Evolutionary conservation across 768 basidiomycete genomes (phyloP).

Genomic region (Bullera alba): DNA sequence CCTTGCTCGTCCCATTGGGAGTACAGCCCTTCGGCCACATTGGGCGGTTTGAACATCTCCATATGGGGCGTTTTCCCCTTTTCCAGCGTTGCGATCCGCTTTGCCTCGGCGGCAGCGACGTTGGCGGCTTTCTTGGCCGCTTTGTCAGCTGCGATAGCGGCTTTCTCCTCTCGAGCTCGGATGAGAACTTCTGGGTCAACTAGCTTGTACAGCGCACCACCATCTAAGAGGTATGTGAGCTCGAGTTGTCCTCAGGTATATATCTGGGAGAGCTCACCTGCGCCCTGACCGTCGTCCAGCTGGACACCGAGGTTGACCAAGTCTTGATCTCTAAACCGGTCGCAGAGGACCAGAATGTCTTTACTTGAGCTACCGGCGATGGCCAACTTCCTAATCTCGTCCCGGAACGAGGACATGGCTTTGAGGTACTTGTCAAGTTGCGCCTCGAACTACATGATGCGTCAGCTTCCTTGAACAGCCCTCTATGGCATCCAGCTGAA

Average conservation of each 20-base stretch:
- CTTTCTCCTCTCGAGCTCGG: constrained; percentile 80
- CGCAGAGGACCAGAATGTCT: constrained; percentile 78
- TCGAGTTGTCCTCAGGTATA: background rate
- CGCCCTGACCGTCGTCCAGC: constrained; percentile 91
- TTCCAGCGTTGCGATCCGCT: constrained; percentile 64
- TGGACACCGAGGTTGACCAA: constrained; percentile 91
- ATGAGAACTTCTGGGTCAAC: constrained; percentile 75
- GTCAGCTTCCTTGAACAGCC: too few species aligned
- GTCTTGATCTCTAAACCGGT: constrained; percentile 81
- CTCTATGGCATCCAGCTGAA: background rate
- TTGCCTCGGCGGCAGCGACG: constrained; percentile 49
- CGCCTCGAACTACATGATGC: constrained; percentile 62
- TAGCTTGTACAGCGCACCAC: constrained; percentile 89
- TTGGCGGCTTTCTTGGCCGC: constrained; percentile 68
- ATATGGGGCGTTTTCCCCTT: constrained; percentile 67
- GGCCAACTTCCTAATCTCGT: constrained; percentile 74
- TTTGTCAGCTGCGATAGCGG: constrained; percentile 65
- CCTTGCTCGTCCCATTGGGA: constrained; percentile 78
- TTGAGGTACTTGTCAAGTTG: constrained; percentile 82
- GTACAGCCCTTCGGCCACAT: constrained; percentile 66
- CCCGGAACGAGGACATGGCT: constrained; percentile 79
- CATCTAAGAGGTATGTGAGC: constrained; percentile 53
- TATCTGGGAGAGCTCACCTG: constrained; percentile 2
- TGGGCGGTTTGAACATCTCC: constrained; percentile 77
- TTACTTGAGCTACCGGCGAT: constrained; percentile 60